Evolutionary conservation across 2,329 filamentous ascomycete species (phyloP).

Genomic region (Metarhizium robertsii): DNA sequence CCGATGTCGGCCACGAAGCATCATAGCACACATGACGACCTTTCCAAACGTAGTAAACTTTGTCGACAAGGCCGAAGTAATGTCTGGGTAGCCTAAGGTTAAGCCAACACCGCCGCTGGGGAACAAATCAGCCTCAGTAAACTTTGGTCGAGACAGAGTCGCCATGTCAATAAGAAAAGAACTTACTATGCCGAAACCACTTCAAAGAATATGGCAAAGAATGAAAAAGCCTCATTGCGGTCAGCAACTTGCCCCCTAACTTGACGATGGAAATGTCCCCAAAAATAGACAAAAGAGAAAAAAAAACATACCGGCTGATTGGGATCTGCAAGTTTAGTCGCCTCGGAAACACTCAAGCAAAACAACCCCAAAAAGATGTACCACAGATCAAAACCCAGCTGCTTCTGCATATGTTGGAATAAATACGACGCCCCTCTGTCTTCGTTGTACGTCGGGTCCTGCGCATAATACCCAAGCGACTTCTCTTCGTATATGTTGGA

Average conservation of each 20-base stretch:
- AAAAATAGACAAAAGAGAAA: no score
- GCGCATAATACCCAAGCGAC: conserved; percentile 47
- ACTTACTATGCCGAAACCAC: neutral
- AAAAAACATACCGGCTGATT: neutral
- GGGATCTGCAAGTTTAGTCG: neutral
- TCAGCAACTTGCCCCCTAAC: neutral
- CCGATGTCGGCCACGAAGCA: neutral
- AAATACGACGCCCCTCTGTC: conserved; percentile 19
- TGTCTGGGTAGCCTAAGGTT: neutral
- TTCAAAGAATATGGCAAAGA: neutral
- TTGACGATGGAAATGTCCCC: no score
- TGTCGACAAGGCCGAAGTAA: neutral
- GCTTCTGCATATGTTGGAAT: conserved; percentile 25
- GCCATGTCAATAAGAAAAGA: neutral
- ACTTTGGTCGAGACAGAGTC: no score
- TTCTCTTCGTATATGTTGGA: conserved; percentile 54
- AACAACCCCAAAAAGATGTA: conserved; percentile 26
- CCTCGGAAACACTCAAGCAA: neutral
- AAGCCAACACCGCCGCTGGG: neutral
- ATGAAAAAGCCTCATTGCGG: neutral
- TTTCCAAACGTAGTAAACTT: neutral
- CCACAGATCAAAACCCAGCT: conserved; percentile 32
- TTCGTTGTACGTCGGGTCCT: conserved; percentile 20
- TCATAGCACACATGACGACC: neutral
- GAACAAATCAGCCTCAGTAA: neutral